Conservation (phyloP, 495 filamentous ascomycete genomes). For the Neurospora africana region DNA sequence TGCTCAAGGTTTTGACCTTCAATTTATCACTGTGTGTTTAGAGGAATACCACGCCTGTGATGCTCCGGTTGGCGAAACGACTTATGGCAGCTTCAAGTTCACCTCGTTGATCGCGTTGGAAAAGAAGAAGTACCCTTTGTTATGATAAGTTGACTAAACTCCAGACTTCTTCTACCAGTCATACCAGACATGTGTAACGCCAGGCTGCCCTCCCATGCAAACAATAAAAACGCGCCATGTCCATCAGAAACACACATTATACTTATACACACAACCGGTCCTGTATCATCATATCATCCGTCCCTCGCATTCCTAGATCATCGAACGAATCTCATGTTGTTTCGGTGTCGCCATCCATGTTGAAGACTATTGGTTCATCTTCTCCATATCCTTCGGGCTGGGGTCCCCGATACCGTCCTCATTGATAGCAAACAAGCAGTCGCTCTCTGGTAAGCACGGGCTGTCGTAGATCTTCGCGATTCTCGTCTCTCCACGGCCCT, state of each 20-base stretch:
- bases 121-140: not conserved
- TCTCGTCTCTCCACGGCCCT: conserved; percentile 87
- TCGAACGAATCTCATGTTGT: not conserved
- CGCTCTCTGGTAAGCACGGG: conserved; percentile 90
- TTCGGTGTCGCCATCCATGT: not conserved
- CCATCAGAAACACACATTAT: not conserved
- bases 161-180: not conserved
- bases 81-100: not conserved
- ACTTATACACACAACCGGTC: not conserved
- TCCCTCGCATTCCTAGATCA: not conserved
- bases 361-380: conserved; percentile 28
- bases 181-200: not conserved
- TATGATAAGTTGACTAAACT: not conserved
- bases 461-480: conserved; percentile 99
- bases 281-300: not conserved
- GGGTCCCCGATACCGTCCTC: conserved; percentile 96
- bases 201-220: not conserved
- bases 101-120: not conserved
- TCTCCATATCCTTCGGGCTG: conserved; percentile 89
- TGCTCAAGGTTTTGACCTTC: not conserved
- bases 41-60: not conserved
- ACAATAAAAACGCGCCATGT: not conserved
- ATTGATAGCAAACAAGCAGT: conserved; percentile 92
- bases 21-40: not conserved
- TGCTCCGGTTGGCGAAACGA: not conserved